Evolutionary conservation across 306 rosid species (phyloP).

Genomic region (Dalbergia cultrata): DNA sequence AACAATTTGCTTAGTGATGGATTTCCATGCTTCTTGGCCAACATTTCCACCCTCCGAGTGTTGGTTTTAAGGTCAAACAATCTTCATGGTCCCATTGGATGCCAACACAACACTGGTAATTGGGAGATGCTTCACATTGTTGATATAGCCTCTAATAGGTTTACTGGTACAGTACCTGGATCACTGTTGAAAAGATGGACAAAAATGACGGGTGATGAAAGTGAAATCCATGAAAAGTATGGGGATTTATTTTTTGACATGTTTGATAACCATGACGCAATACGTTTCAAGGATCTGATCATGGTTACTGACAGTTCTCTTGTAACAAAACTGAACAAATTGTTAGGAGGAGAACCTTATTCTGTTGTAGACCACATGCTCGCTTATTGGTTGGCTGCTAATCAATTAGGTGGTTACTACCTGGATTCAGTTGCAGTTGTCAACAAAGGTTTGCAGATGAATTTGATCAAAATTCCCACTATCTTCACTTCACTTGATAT

Average conservation of each 20-base stretch:
- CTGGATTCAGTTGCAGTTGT: no score
- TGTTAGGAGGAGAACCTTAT: no score
- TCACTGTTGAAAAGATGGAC: slow-evolving; percentile 35
- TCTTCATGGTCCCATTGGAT: slow-evolving; percentile 7
- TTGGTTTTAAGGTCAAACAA: slow-evolving; percentile 38
- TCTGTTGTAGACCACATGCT: background rate
- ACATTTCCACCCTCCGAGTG: slow-evolving; percentile 27
- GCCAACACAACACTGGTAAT: slow-evolving; percentile 23
- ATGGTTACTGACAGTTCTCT: background rate
- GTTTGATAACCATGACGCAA: background rate
- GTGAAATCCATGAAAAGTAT: background rate
- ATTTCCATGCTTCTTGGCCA: slow-evolving; percentile 47
- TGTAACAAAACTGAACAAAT: background rate
- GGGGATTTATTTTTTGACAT: slow-evolving; percentile 6
- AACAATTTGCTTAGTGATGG: slow-evolving; percentile 16
- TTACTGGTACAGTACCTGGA: slow-evolving; percentile 43
- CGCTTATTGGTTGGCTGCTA: background rate
- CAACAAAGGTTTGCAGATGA: background rate
- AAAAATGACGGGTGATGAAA: slow-evolving; percentile 33
- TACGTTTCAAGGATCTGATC: background rate
- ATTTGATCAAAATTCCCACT: background rate
- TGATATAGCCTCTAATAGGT: slow-evolving; percentile 49
- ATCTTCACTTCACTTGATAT: slow-evolving; percentile 32
- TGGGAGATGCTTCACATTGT: slow-evolving; percentile 50
- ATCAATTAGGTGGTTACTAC: slow-evolving; percentile 14